Evolutionary conservation across 2,329 filamentous ascomycete genomes (phyloP).

Genomic region (Neodidymelliopsis sp.): DNA sequence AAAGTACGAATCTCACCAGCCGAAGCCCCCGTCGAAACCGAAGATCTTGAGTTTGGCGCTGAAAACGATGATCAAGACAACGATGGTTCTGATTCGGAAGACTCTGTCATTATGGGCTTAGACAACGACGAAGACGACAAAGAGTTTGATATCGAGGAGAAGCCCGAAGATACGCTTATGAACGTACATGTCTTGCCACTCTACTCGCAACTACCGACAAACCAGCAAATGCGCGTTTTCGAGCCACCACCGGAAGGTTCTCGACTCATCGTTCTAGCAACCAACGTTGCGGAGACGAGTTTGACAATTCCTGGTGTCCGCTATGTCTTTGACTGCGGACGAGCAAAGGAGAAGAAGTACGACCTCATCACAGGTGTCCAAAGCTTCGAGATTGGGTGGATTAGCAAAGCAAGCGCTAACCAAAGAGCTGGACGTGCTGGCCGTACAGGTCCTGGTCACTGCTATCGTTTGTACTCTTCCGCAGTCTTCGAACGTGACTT

Average conservation of each 20-base stretch:
- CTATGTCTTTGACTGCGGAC: constrained; percentile 94
- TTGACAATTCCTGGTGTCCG: constrained; percentile 94
- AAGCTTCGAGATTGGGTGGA: constrained; percentile 94
- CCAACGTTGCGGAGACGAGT: constrained; percentile 96
- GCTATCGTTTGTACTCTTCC: constrained; percentile 92
- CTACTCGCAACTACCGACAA: constrained; percentile 89
- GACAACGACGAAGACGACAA: constrained; percentile 71
- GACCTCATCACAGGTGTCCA: constrained; percentile 90
- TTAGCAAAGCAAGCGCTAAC: constrained; percentile 94
- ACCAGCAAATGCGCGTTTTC: constrained; percentile 90
- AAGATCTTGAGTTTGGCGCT: constrained; percentile 83
- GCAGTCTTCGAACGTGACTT: constrained; percentile 94
- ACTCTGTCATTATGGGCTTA: constrained; percentile 67
- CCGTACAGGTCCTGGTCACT: constrained; percentile 93
- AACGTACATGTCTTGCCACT: constrained; percentile 91
- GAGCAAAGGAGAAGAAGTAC: constrained; percentile 91
- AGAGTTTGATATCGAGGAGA: constrained; percentile 67
- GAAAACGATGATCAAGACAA: constrained; percentile 52
- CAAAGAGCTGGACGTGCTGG: constrained; percentile 94
- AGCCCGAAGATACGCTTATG: constrained; percentile 66
- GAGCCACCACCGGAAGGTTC: constrained; percentile 82
- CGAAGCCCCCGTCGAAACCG: constrained; percentile 80
- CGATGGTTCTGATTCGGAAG: constrained; percentile 60
- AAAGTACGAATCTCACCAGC: constrained; percentile 78
- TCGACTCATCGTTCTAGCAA: constrained; percentile 86